Base-by-base conservation (phyloP, 179 eudicot genomes). In the Beta lomatogona region DNA sequence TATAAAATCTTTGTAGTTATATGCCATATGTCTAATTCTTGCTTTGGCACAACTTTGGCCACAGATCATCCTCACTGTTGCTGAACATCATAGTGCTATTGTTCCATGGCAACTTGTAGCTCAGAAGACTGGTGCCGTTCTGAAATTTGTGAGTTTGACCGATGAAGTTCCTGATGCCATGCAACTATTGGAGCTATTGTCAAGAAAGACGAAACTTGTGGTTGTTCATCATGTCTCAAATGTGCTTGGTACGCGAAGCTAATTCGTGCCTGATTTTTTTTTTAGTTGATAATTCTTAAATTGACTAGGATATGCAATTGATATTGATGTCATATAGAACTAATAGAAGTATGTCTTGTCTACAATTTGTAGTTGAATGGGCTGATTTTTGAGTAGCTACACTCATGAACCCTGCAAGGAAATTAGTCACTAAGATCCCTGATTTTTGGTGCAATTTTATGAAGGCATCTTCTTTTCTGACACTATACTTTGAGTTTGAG, bases 91-190 rank as follows among this genome's bases (percentile, higher is more conserved):
- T 77, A 96, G 99, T 84, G 91, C 92, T 74, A 91, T 94, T 82
- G 99, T 96, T 85, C 99, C 99, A 53, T 94, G 98, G 99, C 99
- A 96, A 92, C 8, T 94, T 76, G 89, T 91, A 59, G 91, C 93
- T 82, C 89, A 94, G 81, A 94, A 90, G 88, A 94, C 99, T 72
- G 98, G 99, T 75, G 98, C 98, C 19, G 71, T 80, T 67, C 85
- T 96, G 76, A 92, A 91, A 82, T 94, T 85, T 91, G 97, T 91
- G 70, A 86, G 83, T 82, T 85, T 96, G 83, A 90, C 91, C 50
- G 88, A 85, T 57, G 92, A 96, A 84, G 93, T 85, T 90, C 99
- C 99, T 50, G 97, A 96, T 86, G 85, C 85, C 28, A 87, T 71
- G 79, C 82, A 86, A 72, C 80, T 96, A 50, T 85, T 87, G 60